Percentiles rank a stretch among this genome's conserved stretches.
Conservation (phyloP, 371 early-diverging fungal genomes). For the Neoconidiobolus thromboides region DNA sequence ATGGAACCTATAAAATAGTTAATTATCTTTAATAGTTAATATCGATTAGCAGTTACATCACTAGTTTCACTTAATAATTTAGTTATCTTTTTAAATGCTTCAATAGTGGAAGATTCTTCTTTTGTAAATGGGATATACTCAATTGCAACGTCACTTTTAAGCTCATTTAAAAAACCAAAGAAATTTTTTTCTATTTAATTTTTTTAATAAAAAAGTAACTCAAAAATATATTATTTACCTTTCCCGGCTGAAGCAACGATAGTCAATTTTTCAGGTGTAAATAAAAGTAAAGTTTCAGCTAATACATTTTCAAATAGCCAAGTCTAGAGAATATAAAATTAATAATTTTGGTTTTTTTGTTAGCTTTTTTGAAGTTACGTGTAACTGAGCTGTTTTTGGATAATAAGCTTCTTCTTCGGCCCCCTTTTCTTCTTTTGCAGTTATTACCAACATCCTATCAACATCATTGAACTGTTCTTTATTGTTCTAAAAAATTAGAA, state of each 20-base stretch:
- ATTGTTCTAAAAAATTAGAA: neutral
- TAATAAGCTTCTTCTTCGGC: neutral
- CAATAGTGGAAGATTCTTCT: neutral
- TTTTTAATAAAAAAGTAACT: neutral
- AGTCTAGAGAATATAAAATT: conserved; percentile 23
- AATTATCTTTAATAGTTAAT: neutral
- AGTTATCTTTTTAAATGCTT: conserved; percentile 17
- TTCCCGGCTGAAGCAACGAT: conserved; percentile 48
- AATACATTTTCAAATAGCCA: conserved; percentile 94
- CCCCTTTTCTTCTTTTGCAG: neutral
- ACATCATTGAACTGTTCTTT: neutral
- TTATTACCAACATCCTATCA: neutral
- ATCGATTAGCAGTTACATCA: conserved; percentile 7
- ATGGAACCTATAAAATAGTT: conserved; percentile 21
- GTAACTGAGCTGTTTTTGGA: neutral
- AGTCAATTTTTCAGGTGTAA: conserved; percentile 54
- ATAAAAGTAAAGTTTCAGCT: conserved; percentile 61
- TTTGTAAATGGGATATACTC: neutral
- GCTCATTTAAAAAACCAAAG: conserved; percentile 18
- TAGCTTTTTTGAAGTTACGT: neutral
- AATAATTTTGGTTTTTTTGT: neutral
- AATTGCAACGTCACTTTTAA: neutral
- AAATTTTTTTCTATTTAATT: neutral
- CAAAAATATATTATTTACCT: conserved; percentile 7
- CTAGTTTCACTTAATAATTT: conserved; percentile 20